Conservation (phyloP, 2,329 filamentous ascomycete genomes). For the Trichophyton simii region DNA sequence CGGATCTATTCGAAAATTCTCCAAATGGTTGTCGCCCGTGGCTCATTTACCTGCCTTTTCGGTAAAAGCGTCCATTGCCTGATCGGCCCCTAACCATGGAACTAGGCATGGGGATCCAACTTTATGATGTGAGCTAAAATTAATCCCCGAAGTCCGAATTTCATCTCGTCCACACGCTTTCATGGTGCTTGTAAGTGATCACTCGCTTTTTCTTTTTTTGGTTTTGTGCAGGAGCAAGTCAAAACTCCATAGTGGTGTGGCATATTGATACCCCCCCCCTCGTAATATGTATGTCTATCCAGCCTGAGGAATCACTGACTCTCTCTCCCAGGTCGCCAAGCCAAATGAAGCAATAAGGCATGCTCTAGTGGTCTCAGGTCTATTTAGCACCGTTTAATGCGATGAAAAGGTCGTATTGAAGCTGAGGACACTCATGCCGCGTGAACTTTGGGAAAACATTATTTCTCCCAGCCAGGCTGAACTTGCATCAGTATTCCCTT, state of each 20-base stretch:
- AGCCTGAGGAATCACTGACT: neutral
- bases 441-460: no score
- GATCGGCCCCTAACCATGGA: constrained; percentile 1
- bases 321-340: neutral
- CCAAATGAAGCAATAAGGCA: constrained; percentile 3
- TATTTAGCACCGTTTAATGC: neutral
- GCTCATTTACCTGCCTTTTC: constrained; percentile 5
- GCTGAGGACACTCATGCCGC: neutral
- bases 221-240: neutral
- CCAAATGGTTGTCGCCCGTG: neutral
- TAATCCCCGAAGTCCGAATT: constrained; percentile 2
- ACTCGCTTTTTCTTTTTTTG: neutral
- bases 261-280: neutral
- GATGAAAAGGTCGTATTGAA: neutral
- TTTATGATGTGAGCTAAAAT: neutral
- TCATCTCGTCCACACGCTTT: neutral
- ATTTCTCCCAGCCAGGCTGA: no score
- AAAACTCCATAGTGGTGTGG: neutral
- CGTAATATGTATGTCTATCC: neutral
- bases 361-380: neutral
- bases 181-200: neutral
- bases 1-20: constrained; percentile 1
- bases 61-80: neutral
- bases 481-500: no score
- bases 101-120: neutral